Evolutionary conservation across 768 basidiomycete genomes (phyloP).

Genomic region (Auriculariales sp.): DNA sequence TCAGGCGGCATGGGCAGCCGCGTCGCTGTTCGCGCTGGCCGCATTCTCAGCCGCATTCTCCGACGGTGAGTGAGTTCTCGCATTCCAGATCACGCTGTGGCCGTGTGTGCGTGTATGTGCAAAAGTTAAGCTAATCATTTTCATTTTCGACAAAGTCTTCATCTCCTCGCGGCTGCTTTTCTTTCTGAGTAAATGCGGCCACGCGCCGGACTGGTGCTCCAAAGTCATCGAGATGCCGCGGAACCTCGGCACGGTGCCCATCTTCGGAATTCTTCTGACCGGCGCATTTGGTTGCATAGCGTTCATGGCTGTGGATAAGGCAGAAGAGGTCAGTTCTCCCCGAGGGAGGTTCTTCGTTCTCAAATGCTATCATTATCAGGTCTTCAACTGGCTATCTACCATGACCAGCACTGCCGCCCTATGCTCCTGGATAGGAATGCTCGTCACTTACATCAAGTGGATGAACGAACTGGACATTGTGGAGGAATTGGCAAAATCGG

Average conservation of each 20-base stretch:
- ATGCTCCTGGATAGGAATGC: constrained; percentile 2
- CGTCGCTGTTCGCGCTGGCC: neutral
- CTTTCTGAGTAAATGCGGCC: constrained; percentile 4
- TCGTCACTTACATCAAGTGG: constrained; percentile 6
- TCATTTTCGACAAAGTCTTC: constrained; percentile 2
- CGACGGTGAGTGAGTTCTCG: too few species aligned
- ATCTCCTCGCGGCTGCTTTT: constrained; percentile 5
- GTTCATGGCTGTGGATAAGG: neutral
- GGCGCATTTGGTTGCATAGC: neutral
- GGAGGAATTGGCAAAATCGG: too few species aligned
- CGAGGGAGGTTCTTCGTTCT: neutral
- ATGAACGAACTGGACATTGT: too few species aligned
- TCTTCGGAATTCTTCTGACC: neutral
- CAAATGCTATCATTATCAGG: neutral
- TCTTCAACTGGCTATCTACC: constrained; percentile 4
- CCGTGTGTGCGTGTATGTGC: too few species aligned
- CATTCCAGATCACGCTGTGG: too few species aligned
- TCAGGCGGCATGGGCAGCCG: neutral
- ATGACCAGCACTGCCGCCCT: constrained; percentile 3
- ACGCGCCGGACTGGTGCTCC: constrained; percentile 6
- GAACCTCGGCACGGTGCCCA: neutral
- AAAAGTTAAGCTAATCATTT: too few species aligned
- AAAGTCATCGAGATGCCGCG: neutral
- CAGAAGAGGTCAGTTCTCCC: neutral
- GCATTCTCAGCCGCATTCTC: neutral